Base-by-base conservation (phyloP, 1,284 basidiomycete genomes). In the Moesziomyces globuligerus region DNA sequence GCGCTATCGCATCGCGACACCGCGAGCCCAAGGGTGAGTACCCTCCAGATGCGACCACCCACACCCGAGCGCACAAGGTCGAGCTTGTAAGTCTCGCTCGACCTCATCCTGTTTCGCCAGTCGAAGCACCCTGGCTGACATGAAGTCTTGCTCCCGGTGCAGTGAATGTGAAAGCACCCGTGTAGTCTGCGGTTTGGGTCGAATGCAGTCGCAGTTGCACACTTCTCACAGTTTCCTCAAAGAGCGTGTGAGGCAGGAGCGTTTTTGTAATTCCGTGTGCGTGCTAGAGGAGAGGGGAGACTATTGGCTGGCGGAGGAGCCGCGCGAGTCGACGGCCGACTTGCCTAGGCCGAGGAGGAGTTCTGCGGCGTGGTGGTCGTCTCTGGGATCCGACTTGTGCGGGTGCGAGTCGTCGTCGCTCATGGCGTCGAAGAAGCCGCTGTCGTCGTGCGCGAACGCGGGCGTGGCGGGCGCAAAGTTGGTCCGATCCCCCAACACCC, bases 341-440 rank as follows among this genome's bases (percentile, higher is more conserved):
- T 61, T 61, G n/a, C 68, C 73, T n/a, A 78, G 58, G 0, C 75
- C 75, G 7, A 78, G 59, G 17, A 78, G 41, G 45, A 78, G 47
- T 34, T 78, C 74, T 10, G 71, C 75, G 1, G 75, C 75, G 24
- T 74, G 71, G 18, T 61, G 68, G 50, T 78, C 75, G 25, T 75
- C 61, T 13, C 55, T 48, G 3, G 29, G 26, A n/a, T n/a, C 44
- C 28, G 34, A 25, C 24, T 47, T 28, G 17, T 5, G 47, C 26
- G 24, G 15, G 24, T 24, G 28, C 38, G 62, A 51, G 3, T 72
- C 65, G 29, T 60, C 60, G 4, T 72, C 69, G 46, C 64, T 67
- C 21, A 64, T 46, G 36, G 24, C 37, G 26, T 57, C 68, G 37
- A 78, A 78, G 62, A 74, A 78, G 1, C 75, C 75, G 13, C 65